Percentiles rank a stretch among this genome's conserved stretches.
Evolutionary conservation across 495 filamentous ascomycete species (phyloP).

Genomic region (Aspergillus funiculosus): DNA sequence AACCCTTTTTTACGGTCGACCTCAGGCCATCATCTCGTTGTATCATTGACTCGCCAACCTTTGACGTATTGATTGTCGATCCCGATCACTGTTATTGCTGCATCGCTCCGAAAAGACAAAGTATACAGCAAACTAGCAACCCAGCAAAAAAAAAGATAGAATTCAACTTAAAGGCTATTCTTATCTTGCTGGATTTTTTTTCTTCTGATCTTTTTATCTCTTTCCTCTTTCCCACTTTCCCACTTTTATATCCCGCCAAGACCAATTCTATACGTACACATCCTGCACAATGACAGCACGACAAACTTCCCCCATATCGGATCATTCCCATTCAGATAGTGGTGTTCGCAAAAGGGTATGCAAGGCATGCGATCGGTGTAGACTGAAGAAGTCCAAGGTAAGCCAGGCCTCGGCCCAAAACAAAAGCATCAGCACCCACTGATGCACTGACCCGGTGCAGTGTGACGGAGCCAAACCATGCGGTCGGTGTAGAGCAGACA

Average conservation of each 20-base stretch:
- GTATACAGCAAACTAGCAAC: slow-evolving; percentile 1
- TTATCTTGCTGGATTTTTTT: slow-evolving; percentile 1
- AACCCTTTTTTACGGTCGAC: slow-evolving; percentile 3
- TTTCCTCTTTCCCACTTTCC: background rate
- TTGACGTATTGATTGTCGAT: slow-evolving; percentile 13
- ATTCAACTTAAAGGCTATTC: slow-evolving; percentile 4
- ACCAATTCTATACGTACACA: slow-evolving; percentile 16
- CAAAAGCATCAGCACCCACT: slow-evolving; percentile 16
- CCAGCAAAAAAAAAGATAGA: slow-evolving; percentile 4
- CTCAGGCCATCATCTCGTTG: slow-evolving; percentile 11
- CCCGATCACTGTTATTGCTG: slow-evolving; percentile 9
- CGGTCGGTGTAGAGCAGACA: slow-evolving; percentile 53
- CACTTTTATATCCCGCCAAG: slow-evolving; percentile 5
- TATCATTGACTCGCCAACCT: slow-evolving; percentile 19
- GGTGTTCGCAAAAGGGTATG: slow-evolving; percentile 54
- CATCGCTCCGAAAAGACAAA: slow-evolving; percentile 8
- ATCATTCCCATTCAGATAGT: slow-evolving; percentile 40
- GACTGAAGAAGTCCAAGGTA: slow-evolving; percentile 62
- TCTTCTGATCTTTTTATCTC: slow-evolving; percentile 1
- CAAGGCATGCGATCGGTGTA: slow-evolving; percentile 60
- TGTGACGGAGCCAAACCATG: slow-evolving; percentile 58
- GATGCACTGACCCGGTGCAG: slow-evolving; percentile 34
- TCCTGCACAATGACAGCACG: slow-evolving; percentile 39
- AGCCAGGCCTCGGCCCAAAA: slow-evolving; percentile 17
- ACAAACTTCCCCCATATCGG: slow-evolving; percentile 42